Evolutionary conservation across 768 basidiomycete species (phyloP), one percentile per base, ranked within the genome.

Genomic region (Amanita rimosa): DNA sequence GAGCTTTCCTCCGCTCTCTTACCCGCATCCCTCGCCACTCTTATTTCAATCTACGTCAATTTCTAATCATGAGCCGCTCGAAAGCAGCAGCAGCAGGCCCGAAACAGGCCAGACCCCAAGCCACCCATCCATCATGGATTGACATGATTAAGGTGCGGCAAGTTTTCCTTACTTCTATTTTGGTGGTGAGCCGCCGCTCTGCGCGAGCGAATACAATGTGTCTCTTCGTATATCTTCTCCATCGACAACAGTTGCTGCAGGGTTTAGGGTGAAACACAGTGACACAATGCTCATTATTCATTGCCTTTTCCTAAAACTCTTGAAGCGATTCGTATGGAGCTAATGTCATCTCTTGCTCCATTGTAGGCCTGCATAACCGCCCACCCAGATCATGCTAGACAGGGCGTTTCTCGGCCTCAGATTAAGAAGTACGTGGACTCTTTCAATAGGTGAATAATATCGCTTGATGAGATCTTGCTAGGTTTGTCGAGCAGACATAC

Each of bases 401-500:
- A 63, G 50, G 92, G 91, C 57, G 92, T 94, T 53, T 94, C 90
- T 56, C 83, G 94, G 42, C 87, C 83, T 48, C 78, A 83, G 59
- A 93, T 96, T 71, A 96, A 96, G 81, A 95, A 89, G 86, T 94
- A 71, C 51, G 57, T 53, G 48, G 49, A 52, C 42, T 36, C 21
- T 17, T 44, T 45, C 31, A 24, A 43, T 22, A 27, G 44, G 26
- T 43, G 43, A 44, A 38, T 50, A 48, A 46, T 33, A 50, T 31
- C 0, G 4, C 54, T 53, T 61, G 35, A 59, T 16, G 11, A 51
- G 19, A 53, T 39, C 24, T 44, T 24, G 31, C 8, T 49, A 93
- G 90, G 71, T 96, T 67, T 64, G 83, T 96, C 48, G 90, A 91
- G 66, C 72, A 76, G 50, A 79, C 73, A 57, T 96, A 93, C 73